A percentile compares a stretch with the other conserved stretches of the same genome.
Conservation (phyloP, 2,329 filamentous ascomycete species). For the Emmonsiellopsis sp. region DNA sequence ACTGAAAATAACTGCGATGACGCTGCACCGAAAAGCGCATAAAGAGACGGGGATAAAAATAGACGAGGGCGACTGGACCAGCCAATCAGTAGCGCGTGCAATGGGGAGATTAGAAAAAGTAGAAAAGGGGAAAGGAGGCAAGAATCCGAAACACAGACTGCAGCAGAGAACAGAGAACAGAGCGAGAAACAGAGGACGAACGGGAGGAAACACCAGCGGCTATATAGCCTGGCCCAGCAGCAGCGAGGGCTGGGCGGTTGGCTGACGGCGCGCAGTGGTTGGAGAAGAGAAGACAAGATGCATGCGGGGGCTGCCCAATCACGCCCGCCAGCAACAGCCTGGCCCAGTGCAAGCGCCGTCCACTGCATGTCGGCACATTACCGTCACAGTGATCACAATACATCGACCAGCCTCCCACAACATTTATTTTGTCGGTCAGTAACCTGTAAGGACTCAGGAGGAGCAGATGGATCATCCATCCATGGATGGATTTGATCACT, state of each 20-base stretch:
- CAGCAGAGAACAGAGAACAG: neutral
- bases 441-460: no score
- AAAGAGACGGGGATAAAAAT: neutral
- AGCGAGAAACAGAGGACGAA: neutral
- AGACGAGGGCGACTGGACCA: conserved; percentile 2
- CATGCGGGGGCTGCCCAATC: neutral
- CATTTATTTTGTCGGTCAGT: no score
- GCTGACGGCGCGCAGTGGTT: neutral
- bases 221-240: neutral
- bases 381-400: no score
- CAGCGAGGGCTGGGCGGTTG: neutral
- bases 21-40: neutral
- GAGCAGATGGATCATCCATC: no score
- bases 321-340: no score
- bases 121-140: neutral
- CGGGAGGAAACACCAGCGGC: conserved; percentile 1
- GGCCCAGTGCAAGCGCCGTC: no score
- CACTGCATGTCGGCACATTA: no score
- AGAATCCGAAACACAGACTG: neutral
- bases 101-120: neutral
- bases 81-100: conserved; percentile 1
- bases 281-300: no score
- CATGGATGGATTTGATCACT: no score
- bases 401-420: no score
- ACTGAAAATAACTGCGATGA: conserved; percentile 1